Evolutionary conservation across 139 green algal species (phyloP), one percentile per base, ranked within the genome.

Genomic region (Coelastrella sp.): DNA sequence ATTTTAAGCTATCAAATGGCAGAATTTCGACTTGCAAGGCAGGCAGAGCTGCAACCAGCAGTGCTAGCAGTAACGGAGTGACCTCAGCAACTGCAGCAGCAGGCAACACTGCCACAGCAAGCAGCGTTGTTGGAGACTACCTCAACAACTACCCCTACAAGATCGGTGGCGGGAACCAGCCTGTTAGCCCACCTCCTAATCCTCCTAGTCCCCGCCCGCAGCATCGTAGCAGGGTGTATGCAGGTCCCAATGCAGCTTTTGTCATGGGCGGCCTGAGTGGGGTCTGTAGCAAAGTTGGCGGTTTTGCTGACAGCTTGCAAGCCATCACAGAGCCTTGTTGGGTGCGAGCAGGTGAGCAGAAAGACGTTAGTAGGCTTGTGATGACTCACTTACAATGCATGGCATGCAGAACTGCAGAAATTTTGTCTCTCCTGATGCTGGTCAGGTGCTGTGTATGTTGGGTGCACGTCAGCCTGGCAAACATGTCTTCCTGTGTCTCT

Each of bases 1-100:
- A 86, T 9, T 86, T 86, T 25, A 35, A 74, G 11, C 59, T 86
- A 8, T 60, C 81, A n/a, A 56, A 86, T 57, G 81, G 81, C n/a
- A 86, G n/a, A 10, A 68, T 27, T 27, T 12, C 81, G 1, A 24
- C 14, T 6, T 86, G 81, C 81, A 86, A 35, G 56, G 59, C 76
- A 63, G 12, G 14, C 14, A 24, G 25, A 20, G 24, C 7, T 82
- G 17, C 76, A 63, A 60, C 25, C n/a, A 17, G 17, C 17, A 49
- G 24, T 24, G 8, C 70, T 35, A 9, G 3, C 8, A 24, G 19
- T 24, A 22, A 14, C 7, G 35, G 15, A 57, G 76, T 49, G 11
- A 58, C 56, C 35, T 7, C 35, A 25, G 76, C 35, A 9, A 14
- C 11, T n/a, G 57, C 56, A 72, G 57, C 60, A 86, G 59, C 81